Evolutionary conservation across 2,329 filamentous ascomycete species (phyloP).

Genomic region (Stagonosporopsis tanaceti): DNA sequence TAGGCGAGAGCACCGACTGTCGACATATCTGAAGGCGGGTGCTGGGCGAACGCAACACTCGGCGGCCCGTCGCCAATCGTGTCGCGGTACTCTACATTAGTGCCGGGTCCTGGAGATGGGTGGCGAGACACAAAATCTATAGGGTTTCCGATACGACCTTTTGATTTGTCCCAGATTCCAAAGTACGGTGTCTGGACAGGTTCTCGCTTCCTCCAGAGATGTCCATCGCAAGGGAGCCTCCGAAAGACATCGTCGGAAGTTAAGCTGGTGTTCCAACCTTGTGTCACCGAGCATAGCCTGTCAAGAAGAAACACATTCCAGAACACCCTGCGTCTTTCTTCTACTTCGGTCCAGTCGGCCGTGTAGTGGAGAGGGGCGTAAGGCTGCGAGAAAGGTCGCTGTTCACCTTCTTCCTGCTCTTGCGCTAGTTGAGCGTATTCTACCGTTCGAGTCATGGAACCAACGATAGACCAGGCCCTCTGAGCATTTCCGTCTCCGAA

Average conservation of each 20-base stretch:
- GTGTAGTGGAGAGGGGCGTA: conserved; percentile 18
- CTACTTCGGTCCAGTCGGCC: conserved; percentile 26
- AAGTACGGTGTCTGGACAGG: conserved; percentile 29
- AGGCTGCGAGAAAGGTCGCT: conserved; percentile 22
- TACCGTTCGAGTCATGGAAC: conserved; percentile 28
- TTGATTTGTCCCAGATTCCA: conserved; percentile 34
- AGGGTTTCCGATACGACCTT: conserved; percentile 26
- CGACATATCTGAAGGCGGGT: conserved; percentile 25
- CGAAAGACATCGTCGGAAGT: conserved; percentile 31
- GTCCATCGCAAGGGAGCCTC: conserved; percentile 30
- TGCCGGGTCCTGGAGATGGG: conserved; percentile 6
- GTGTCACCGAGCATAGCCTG: conserved; percentile 28
- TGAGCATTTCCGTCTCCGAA: conserved; percentile 25
- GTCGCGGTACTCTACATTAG: background rate
- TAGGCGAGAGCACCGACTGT: conserved; percentile 31
- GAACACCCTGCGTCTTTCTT: conserved; percentile 29
- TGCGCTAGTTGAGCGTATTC: conserved; percentile 28
- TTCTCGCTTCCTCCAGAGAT: conserved; percentile 29
- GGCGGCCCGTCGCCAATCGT: background rate
- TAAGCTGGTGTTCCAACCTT: conserved; percentile 31
- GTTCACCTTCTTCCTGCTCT: conserved; percentile 25
- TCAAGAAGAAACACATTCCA: conserved; percentile 33
- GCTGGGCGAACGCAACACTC: background rate
- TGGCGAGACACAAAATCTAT: conserved; percentile 23
- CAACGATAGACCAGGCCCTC: conserved; percentile 27